Percentiles rank a stretch among this genome's conserved stretches.
phyloP scores from a whole-genome alignment of 371 early-diverging fungal species.

The Chytridiales sp. region DNA sequence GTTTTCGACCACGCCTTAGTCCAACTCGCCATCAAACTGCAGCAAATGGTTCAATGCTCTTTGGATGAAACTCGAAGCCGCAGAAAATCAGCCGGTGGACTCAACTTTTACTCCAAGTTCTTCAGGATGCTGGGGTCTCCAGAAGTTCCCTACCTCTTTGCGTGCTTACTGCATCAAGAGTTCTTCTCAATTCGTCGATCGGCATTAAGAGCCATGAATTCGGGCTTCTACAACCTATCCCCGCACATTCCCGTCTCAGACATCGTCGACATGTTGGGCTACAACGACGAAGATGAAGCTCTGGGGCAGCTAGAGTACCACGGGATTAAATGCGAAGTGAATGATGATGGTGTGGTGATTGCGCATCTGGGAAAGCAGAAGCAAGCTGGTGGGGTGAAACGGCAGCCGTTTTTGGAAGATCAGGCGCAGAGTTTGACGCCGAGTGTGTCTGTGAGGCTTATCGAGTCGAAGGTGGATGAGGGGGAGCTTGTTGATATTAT shows the following conservation, averaged over 20 bases:
- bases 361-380: conserved; percentile 31
- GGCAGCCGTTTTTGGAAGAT: conserved; percentile 7
- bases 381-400: neutral
- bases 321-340: conserved; percentile 23
- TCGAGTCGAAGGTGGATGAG: conserved; percentile 12
- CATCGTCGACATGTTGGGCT: conserved; percentile 53
- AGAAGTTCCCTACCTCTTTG: conserved; percentile 67
- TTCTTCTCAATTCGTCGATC: conserved; percentile 73
- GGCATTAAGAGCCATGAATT: conserved; percentile 74
- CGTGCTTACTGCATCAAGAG: conserved; percentile 71
- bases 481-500: conserved; percentile 9
- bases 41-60: conserved; percentile 52
- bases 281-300: conserved; percentile 58
- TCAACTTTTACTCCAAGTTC: conserved; percentile 63
- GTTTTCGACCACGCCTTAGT: conserved; percentile 52
- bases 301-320: conserved; percentile 30
- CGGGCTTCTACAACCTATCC: conserved; percentile 46
- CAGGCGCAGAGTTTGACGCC: conserved; percentile 3
- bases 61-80: conserved; percentile 40
- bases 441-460: conserved; percentile 4
- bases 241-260: conserved; percentile 48
- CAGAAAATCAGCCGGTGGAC: conserved; percentile 59
- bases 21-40: conserved; percentile 67
- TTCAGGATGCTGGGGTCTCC: conserved; percentile 64
- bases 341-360: conserved; percentile 13